These are phyloP conservation scores for Aspergillus diversus DNA, from an alignment of 495 filamentous ascomycete genomes.

Conservation along the genomic window DNA sequence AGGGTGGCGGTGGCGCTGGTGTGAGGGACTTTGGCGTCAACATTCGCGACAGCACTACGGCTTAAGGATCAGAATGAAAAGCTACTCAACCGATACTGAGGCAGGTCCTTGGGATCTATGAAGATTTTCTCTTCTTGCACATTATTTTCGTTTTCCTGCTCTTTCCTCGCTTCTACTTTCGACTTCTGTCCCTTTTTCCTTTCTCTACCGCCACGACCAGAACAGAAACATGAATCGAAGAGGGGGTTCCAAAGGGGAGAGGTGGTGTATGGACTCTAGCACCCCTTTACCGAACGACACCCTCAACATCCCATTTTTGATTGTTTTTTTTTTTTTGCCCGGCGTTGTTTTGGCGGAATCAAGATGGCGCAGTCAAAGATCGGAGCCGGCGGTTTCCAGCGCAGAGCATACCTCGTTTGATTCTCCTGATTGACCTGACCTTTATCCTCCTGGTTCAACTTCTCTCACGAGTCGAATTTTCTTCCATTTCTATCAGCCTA, in stretches of 20 bases:
- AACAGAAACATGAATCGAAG: constrained; percentile 17
- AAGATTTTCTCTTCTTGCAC: constrained; percentile 42
- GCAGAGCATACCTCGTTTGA: constrained; percentile 22
- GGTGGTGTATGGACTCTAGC: constrained; percentile 16
- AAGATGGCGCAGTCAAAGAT: constrained; percentile 31
- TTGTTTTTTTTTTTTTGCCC: constrained; percentile 31
- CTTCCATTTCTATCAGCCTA: constrained; percentile 12
- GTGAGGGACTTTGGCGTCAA: constrained; percentile 33
- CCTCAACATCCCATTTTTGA: constrained; percentile 22
- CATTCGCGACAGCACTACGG: constrained; percentile 14
- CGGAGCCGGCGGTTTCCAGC: constrained; percentile 29
- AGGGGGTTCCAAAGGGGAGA: constrained; percentile 8
- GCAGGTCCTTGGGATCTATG: constrained; percentile 32
- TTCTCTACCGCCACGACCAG: constrained; percentile 19
- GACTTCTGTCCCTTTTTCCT: constrained; percentile 23
- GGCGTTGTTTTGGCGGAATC: constrained; percentile 34
- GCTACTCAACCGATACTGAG: constrained; percentile 27
- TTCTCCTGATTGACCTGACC: constrained; percentile 17
- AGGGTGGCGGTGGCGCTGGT: constrained; percentile 48
- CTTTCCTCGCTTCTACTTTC: constrained; percentile 22
- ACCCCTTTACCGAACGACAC: constrained; percentile 14
- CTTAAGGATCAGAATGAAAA: constrained; percentile 18
- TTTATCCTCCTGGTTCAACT: background rate
- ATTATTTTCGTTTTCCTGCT: constrained; percentile 37
- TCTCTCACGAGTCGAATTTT: constrained; percentile 17